Evolutionary conservation across 2,329 filamentous ascomycete genomes (phyloP).

Genomic region (Colletotrichum tabaci): DNA sequence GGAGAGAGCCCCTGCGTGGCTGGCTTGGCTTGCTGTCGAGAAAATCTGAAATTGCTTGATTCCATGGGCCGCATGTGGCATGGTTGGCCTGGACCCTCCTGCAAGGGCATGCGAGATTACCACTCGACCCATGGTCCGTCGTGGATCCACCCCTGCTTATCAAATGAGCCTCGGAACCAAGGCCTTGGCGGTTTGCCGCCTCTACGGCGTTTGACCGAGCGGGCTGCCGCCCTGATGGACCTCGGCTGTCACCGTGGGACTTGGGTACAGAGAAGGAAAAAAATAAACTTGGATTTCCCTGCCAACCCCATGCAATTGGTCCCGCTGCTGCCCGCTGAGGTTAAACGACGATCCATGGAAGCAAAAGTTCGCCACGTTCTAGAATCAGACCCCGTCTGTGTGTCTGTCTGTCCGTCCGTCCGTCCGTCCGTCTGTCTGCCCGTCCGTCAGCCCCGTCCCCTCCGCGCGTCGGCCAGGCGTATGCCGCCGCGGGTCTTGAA

Average conservation of each 20-base stretch:
- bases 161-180: constrained; percentile 8
- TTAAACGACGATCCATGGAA: constrained; percentile 34
- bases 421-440: no score
- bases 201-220: constrained; percentile 40
- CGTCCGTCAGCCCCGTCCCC: constrained; percentile 25
- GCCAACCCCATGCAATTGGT: constrained; percentile 28
- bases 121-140: constrained; percentile 16
- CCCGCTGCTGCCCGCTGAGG: constrained; percentile 14
- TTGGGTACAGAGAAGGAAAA: not conserved
- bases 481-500: constrained; percentile 37
- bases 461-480: constrained; percentile 32
- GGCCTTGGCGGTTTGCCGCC: constrained; percentile 11
- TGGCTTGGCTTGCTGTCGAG: constrained; percentile 32
- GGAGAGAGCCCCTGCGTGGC: constrained; percentile 26
- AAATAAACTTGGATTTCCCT: constrained; percentile 21
- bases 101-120: constrained; percentile 9
- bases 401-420: no score
- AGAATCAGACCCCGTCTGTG: not conserved
- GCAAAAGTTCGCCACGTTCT: constrained; percentile 15
- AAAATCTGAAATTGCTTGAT: constrained; percentile 28
- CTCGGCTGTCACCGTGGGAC: constrained; percentile 30
- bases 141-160: constrained; percentile 24
- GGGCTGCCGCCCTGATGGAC: not conserved
- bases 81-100: constrained; percentile 27
- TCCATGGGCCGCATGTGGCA: constrained; percentile 20